A percentile compares a stretch with the other conserved stretches of the same genome.
Conservation (phyloP, 2,329 filamentous ascomycete genomes). For the Fusarium anthophilum region DNA sequence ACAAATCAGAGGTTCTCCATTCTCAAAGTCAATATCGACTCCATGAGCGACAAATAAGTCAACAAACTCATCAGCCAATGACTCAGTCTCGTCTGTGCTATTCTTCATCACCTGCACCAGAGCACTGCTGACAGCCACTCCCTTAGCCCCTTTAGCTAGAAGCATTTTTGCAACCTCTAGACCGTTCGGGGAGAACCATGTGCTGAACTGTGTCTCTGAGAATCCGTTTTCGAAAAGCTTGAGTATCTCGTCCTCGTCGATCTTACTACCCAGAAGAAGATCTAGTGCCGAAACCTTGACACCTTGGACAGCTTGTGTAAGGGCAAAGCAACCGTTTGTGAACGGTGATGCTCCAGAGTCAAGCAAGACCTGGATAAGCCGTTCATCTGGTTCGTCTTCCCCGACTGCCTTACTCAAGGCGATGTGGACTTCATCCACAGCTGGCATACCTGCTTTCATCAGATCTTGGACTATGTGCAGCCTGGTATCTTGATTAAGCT, state of each 20-base stretch:
- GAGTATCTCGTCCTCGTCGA: constrained; percentile 55
- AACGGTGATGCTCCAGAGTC: constrained; percentile 62
- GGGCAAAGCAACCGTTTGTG: constrained; percentile 60
- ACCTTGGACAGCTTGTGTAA: constrained; percentile 59
- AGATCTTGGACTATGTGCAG: constrained; percentile 60
- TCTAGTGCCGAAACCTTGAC: constrained; percentile 52
- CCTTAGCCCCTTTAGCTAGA: constrained; percentile 59
- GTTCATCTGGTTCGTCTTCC: constrained; percentile 60
- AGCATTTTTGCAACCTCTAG: constrained; percentile 58
- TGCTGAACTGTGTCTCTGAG: constrained; percentile 49
- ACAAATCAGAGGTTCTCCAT: constrained; percentile 63
- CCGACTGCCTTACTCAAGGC: constrained; percentile 62
- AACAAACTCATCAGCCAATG: constrained; percentile 58
- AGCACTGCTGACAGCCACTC: constrained; percentile 56
- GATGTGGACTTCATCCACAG: constrained; percentile 60
- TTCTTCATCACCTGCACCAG: constrained; percentile 58
- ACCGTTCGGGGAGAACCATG: constrained; percentile 60
- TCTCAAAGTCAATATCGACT: constrained; percentile 60
- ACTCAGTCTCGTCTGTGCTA: constrained; percentile 49
- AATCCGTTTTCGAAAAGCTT: constrained; percentile 58
- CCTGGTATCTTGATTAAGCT: constrained; percentile 58
- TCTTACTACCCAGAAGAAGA: constrained; percentile 54
- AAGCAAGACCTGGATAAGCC: constrained; percentile 58
- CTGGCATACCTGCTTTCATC: constrained; percentile 60
- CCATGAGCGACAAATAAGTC: constrained; percentile 50